Evolutionary conservation across 352 stramenopile genomes (phyloP), one percentile per base, ranked within the genome.

Genomic region (Phytophthora ramorum): DNA sequence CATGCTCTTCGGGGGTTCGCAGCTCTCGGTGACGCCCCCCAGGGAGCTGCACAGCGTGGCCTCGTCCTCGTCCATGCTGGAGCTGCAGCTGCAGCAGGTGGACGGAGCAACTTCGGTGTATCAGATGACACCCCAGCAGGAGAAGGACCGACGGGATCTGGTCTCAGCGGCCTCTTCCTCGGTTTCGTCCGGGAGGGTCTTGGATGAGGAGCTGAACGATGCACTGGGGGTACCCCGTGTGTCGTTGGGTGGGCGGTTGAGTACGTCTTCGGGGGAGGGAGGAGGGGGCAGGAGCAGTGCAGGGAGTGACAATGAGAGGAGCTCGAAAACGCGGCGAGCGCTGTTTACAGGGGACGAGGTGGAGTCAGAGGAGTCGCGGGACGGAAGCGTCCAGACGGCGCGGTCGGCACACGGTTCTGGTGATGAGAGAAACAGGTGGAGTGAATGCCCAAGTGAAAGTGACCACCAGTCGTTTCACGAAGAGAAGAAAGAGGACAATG

Each of bases 171-270:
- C 64, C 4, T 87, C 75, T 8, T 77, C 69, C 4, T 76, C 75
- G 7, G 71, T 57, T 17, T 69, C 47, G 14, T 59, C 72, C 3
- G 68, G 19, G 45, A 76, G 55, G 13, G 44, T 63, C 4, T 57
- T 75, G 28, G 84, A 92, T 40, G 65, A 88, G 16, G 84, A 92
- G 32, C 51, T 92, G 22, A 91, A 69, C 10, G 72, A 88, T 28
- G 84, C 81, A 0, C 45, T 92, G 30, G 84, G 84, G 0, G 75
- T 91, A 37, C 46, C 50, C 0, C 48, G 51, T 3, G 57, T 44
- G 7, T 60, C 40, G 6, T 35, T 24, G 38, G 45, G 32, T 14
- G 56, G 30, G 5, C 47, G 22, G 26, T 16, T 32, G 17, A 62
- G 60, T 16, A 38, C 50, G 14, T 60, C 50, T 16, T 61, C 35